These are phyloP conservation scores for Daldinia concentrica DNA, from an alignment of 495 filamentous ascomycete species.

Conservation along the genomic window DNA sequence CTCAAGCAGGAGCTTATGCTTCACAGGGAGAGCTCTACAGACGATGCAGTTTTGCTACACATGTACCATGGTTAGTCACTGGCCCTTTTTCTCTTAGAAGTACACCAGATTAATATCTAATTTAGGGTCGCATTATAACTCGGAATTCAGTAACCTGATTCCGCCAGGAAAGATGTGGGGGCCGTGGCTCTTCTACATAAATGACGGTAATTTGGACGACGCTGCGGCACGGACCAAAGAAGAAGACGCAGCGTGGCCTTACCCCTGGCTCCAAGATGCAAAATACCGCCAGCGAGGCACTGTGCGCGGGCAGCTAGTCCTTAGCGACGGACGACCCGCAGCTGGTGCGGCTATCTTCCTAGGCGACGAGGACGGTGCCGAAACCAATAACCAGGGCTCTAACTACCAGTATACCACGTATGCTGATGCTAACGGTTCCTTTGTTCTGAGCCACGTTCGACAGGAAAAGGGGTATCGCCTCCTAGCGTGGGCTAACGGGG, in stretches of 20 bases:
- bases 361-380: background rate
- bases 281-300: background rate
- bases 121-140: background rate
- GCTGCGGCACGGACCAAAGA: background rate
- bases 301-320: background rate
- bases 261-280: background rate
- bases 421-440: background rate
- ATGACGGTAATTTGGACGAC: background rate
- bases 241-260: background rate
- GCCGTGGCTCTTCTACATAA: background rate
- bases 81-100: too few relatives aligned
- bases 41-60: background rate
- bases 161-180: background rate
- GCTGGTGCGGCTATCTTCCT: background rate
- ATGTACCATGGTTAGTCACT: background rate
- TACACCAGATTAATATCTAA: too few relatives aligned
- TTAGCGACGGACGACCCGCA: background rate
- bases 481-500: background rate
- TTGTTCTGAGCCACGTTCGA: background rate
- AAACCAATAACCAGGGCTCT: background rate
- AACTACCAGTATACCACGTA: background rate
- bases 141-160: background rate
- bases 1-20: constrained; percentile 1
- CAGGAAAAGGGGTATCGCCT: background rate
- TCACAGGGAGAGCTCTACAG: background rate